phyloP scores from a whole-genome alignment of 2,329 filamentous ascomycete genomes.

The Monosporascus sp. region DNA sequence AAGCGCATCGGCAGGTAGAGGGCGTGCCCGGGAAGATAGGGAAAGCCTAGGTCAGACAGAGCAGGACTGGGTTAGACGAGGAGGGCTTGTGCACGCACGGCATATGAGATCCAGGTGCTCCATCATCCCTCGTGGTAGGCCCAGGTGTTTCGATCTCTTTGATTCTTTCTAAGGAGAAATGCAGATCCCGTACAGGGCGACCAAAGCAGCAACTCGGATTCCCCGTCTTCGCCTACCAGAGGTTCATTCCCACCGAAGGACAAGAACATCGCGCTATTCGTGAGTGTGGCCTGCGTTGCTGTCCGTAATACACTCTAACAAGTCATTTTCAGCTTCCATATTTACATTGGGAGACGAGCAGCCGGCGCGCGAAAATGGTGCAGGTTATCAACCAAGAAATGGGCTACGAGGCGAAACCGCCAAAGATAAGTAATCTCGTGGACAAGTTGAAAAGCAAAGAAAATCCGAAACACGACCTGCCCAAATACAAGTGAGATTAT shows the following conservation, averaged over 20 bases:
- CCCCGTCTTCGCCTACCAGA: neutral
- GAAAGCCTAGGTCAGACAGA: neutral
- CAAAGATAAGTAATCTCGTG: neutral
- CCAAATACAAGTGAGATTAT: neutral
- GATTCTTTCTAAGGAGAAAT: neutral
- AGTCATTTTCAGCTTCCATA: conserved; percentile 16
- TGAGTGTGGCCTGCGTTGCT: neutral
- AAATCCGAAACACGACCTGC: neutral
- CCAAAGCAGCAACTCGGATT: neutral
- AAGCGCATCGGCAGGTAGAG: neutral
- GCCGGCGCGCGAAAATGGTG: conserved; percentile 6
- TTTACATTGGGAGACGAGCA: conserved; percentile 23
- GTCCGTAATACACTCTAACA: neutral
- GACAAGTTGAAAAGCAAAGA: neutral
- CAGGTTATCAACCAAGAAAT: conserved; percentile 12
- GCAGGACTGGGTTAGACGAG: neutral
- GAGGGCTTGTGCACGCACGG: conserved; percentile 3
- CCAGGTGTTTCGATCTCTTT: neutral
- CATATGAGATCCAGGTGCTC: conserved; percentile 5
- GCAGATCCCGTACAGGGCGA: neutral
- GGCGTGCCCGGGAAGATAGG: neutral
- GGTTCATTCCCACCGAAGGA: neutral
- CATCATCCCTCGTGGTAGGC: conserved; percentile 5
- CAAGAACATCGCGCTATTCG: conserved; percentile 7
- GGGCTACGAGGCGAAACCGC: neutral